phyloP scores from a whole-genome alignment of 1,284 basidiomycete species.

The Rhizoctonia solani region DNA sequence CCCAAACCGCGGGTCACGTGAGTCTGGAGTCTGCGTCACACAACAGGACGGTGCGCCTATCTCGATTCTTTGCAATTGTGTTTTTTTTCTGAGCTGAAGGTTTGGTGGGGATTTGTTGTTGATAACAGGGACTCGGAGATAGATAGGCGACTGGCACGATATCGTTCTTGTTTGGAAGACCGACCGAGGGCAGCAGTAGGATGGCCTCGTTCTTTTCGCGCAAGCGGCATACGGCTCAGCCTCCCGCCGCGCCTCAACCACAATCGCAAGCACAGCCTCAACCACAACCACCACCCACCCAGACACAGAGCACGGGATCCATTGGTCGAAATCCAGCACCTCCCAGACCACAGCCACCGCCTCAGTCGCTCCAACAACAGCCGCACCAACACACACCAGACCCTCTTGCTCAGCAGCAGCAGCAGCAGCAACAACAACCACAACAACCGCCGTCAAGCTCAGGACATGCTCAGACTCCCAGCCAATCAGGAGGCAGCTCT shows the following conservation, averaged over 20 bases:
- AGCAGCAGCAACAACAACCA: slow-evolving; percentile 41
- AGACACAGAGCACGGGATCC: no score
- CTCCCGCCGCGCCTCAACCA: slow-evolving; percentile 49
- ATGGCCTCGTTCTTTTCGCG: slow-evolving; percentile 67
- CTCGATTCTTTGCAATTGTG: no score
- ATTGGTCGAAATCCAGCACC: no score
- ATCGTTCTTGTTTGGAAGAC: slow-evolving; percentile 59
- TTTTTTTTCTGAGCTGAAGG: no score
- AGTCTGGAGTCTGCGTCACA: no score
- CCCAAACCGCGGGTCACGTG: no score
- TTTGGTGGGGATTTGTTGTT: no score
- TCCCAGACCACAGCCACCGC: not conserved
- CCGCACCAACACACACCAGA: slow-evolving; percentile 6
- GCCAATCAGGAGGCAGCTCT: slow-evolving; percentile 40
- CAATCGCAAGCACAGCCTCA: slow-evolving; percentile 41
- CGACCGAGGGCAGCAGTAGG: slow-evolving; percentile 77
- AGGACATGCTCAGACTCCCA: slow-evolving; percentile 40
- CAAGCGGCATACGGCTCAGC: slow-evolving; percentile 61
- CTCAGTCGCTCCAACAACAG: no score
- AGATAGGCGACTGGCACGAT: slow-evolving; percentile 56
- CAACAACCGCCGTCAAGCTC: slow-evolving; percentile 40
- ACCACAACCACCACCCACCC: no score
- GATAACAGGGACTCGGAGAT: no score
- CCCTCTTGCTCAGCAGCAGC: slow-evolving; percentile 19
- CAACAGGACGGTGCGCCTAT: no score